Evolutionary conservation across 2,329 filamentous ascomycete genomes (phyloP), one percentile per base, ranked within the genome.

Genomic region (Apiospora kogelbergensis): DNA sequence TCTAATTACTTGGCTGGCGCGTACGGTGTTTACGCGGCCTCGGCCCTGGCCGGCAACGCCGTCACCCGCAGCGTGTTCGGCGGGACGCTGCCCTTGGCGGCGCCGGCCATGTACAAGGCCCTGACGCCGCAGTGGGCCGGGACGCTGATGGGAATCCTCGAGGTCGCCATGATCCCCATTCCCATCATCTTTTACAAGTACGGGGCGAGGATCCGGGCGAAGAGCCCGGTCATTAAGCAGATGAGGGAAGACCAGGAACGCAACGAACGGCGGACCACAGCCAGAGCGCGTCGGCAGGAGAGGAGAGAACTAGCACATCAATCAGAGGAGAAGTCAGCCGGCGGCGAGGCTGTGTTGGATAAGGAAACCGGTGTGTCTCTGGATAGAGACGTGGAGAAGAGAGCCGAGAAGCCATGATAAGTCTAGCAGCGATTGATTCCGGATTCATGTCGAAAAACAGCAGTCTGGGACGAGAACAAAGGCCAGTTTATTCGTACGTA

Each of bases 1-100:
- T 88, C 86, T 6, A 96, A 94, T 74, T 97, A 97, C 77, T 82
- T 97, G 3, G 92, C 93, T 0, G 87, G 91, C 64, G 89, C 90
- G 7, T 97, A 97, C 73, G 91, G 91, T 4, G 91, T 96, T 73
- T 97, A 94, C 76, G 90, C 93, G 1, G 93, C 94, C 0, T 93
- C 89, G 2, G 93, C 94, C 0, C 83, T 97, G 42, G 93, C 93
- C 0, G 92, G 93, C 0, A 97, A 96, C 73, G 88, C 91, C 0
- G 91, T 97, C 2, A 84, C 93, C 20, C 84, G 94, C 42, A 91
- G 88, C 68, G 77, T 92, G 7, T 84, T 95, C 68, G 94, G 93
- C n/a, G 94, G 90, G n/a, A 87, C 89, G 0, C 81, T 97, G 13
- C 94, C 94, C 0, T 83, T 97, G 0, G 92, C 92, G 2, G 93